Base-by-base conservation (phyloP, 129 eudicot species). In the Flaveria sonorensis region DNA sequence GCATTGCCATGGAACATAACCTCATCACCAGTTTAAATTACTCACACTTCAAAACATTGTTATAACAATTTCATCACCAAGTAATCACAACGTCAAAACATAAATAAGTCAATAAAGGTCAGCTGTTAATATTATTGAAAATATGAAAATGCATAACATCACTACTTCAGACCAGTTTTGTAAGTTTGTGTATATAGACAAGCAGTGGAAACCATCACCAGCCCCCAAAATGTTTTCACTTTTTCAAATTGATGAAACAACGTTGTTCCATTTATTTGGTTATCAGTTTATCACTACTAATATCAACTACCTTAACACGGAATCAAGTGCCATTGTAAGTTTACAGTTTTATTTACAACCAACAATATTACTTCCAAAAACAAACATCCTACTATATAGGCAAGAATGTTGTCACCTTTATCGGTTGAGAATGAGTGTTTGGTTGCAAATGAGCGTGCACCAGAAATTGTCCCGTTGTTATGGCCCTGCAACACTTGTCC, bases 351-450 rank as follows among this genome's bases (percentile, higher is more conserved):
- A 51, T 26, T 26, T 26, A 71, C 48, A 51, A 51, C 21, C 28
- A 71, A 52, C 28, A 28, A 48, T 47, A 26, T 24, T 2, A 30
- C 48, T 10, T 1, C n/a, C 57, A 51, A 28, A 50, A 52, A 71
- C 63, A 71, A 11, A n/a, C n/a, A 15, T 16, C 6, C 77, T 19
- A 56, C 70, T 3, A 2, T 68, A 77, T 63, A 39, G 18, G 24
- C 14, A 24, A 66, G 2, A 39, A 66, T 39, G 24, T 10, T 64
- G 10, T 40, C 71, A 93, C 98, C 98, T 90, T 84, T 90, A 77
- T 85, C 89, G 14, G 90, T 93, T 61, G 98, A 93, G 79, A 93
- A 93, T 8, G 98, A 86, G 50, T 92, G 98, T 75, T 88, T 92
- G 39, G 96, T 86, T 48, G 96, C 90, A 85, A 88, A 92, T 14